Base-by-base conservation (phyloP, 352 stramenopile species). In the Phytophthora pini region DNA sequence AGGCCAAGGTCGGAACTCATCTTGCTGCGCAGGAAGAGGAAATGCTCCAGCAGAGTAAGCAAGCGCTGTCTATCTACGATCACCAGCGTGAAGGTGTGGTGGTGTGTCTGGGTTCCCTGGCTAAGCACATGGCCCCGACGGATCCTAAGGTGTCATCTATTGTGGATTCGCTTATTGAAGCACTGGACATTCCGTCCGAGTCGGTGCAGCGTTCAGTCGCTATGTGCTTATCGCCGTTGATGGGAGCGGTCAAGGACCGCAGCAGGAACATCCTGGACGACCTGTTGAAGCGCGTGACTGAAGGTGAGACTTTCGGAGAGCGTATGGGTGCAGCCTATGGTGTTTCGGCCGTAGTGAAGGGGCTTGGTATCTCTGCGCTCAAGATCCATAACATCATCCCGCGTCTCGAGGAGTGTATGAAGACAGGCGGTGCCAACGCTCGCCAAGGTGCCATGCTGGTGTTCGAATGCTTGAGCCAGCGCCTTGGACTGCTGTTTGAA, bases 271-370 rank as follows among this genome's bases (percentile, higher is more conserved):
- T 97, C n/a, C 56, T 97, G 27, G 79, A 92, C 51, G 71, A 86
- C 15, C 60, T 97, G 51, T 62, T 98, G 2, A 80, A 76, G 10
- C 79, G 80, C 46, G 78, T 92, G 12, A 95, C 87, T 31, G 77
- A 68, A 44, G 76, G 87, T 13, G 88, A 92, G 61, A 95, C 82
- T 39, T 97, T 96, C 38, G 87, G 87, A n/a, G 84, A 93, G 52
- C 87, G 91, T 41, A 95, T 90, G 70, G 98, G 98, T 43, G 97
- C 96, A 38, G 98, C 98, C 1, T 98, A 98, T 50, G 98, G 98
- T 59, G 89, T 99, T 50, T 98, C 97, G 24, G 97, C 97, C 34
- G 90, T 98, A n/a, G 92, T 99, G 1, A 99, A 99, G 84, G 98
- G 98, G 5, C 94, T 99, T 68, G 98, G 98, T 62, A 99, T 99